Base-by-base conservation (phyloP, 495 filamentous ascomycete genomes). In the Bacidia rubella region DNA sequence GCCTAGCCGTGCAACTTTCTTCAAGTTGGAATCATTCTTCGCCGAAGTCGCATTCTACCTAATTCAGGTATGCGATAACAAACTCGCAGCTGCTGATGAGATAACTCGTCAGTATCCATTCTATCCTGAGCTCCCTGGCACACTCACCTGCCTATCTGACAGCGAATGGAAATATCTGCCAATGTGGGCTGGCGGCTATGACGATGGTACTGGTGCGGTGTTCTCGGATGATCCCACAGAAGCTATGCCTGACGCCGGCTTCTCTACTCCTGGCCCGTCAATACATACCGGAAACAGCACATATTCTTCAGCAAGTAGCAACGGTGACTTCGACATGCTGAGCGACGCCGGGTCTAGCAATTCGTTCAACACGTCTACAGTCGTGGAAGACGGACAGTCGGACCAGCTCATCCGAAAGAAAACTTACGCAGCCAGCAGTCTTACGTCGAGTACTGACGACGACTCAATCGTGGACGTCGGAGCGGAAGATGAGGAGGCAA, bases 181-280 rank as follows among this genome's bases (percentile, higher is more conserved):
- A 0, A 55, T 79, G 10, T 80, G 73, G 71, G 75, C 76, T 0
- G 78, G 72, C 2, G 78, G 76, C 1, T 61, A 70, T 47, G 74
- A 79, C 43, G 77, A 79, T 54, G 75, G 64, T 1, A 68, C 65
- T 1, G 77, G 75, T 2, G 76, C 72, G 4, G 76, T 78, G 11
- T 78, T 73, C 54, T 54, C 61, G 1, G 67, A 70, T 27, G 55
- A 66, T 23, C 63, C 74, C 43, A 72, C 73, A 0, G 48, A 63
- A 4, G 53, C 69, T 9, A 38, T 38, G 12, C 47, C 47, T n/a
- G 66, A 71, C 24, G 46, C 56, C 26, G 68, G 65, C 1, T 70
- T 69, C 12, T 74, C 74, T 45, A 65, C 66, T 0, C 62, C 68
- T 0, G 74, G 72, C 3, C 74, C 74, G 2, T 35, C 57, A 0